phyloP scores from a whole-genome alignment of 768 basidiomycete species.

The Pleurotus djamor region DNA sequence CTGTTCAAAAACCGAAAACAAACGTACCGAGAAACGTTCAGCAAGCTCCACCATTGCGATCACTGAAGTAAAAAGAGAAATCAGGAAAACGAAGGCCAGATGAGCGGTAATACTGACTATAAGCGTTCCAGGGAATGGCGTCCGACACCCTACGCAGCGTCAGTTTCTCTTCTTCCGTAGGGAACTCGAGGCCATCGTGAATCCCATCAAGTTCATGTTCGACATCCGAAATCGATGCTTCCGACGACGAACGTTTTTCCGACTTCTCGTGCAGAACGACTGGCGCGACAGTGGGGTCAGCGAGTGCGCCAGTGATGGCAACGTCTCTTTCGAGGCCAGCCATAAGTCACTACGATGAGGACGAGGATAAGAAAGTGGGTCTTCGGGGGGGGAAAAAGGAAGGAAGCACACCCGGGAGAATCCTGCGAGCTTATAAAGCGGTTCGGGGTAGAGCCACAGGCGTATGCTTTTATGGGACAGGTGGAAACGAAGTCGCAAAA shows the following conservation, averaged over 20 bases:
- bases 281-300: not conserved
- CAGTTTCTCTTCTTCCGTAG: constrained; percentile 56
- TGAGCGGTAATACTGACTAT: constrained; percentile 28
- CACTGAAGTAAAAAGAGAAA: constrained; percentile 24
- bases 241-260: not conserved
- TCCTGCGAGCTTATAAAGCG: not conserved
- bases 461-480: not conserved
- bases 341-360: constrained; percentile 1
- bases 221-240: not conserved
- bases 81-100: not conserved
- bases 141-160: constrained; percentile 65
- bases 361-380: not conserved
- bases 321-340: constrained; percentile 11
- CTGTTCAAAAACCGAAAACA: too few relatives aligned
- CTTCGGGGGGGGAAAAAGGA: not conserved
- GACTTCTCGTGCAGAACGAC: constrained; percentile 5
- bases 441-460: not conserved
- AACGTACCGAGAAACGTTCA: constrained; percentile 68
- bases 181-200: constrained; percentile 58
- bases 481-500: not conserved
- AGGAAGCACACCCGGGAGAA: not conserved
- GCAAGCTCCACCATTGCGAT: constrained; percentile 69
- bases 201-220: constrained; percentile 21
- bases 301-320: constrained; percentile 3
- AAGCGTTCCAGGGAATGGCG: constrained; percentile 54